phyloP scores from a whole-genome alignment of 352 stramenopile genomes.

The Pythium phragmiticola region DNA sequence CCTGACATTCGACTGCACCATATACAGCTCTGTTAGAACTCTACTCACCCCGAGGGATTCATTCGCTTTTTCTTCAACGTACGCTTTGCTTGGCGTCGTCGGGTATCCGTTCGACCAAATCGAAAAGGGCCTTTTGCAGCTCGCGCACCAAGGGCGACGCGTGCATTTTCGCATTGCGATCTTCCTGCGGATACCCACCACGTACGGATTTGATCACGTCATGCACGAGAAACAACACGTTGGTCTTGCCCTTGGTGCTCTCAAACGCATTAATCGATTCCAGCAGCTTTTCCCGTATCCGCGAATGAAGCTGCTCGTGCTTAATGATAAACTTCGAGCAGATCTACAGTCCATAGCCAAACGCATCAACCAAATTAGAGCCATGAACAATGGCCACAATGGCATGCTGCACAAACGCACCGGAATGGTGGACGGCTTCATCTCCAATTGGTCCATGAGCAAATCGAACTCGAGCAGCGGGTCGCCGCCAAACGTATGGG shows the following conservation, averaged over 20 bases:
- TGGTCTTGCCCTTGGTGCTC: constrained; percentile 65
- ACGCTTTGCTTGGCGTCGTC: constrained; percentile 63
- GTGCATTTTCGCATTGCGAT: constrained; percentile 77
- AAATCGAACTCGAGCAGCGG: constrained; percentile 86
- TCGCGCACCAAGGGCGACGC: constrained; percentile 62
- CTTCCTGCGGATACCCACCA: constrained; percentile 61
- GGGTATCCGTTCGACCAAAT: constrained; percentile 60
- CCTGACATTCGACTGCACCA: constrained; percentile 55
- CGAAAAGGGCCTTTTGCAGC: constrained; percentile 66
- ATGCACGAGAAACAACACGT: constrained; percentile 82
- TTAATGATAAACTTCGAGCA: constrained; percentile 86
- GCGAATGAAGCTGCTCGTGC: constrained; percentile 67
- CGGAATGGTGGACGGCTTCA: constrained; percentile 82
- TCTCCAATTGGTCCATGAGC: constrained; percentile 82
- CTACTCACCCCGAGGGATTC: neutral
- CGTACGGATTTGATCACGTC: constrained; percentile 80
- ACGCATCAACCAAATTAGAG: neutral
- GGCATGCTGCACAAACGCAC: constrained; percentile 33
- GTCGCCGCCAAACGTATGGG: constrained; percentile 68
- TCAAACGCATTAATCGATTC: constrained; percentile 63
- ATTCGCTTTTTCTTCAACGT: constrained; percentile 22
- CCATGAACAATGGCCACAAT: neutral
- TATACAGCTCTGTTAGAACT: neutral
- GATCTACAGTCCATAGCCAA: constrained; percentile 35
- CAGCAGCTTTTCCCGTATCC: constrained; percentile 68